Evolutionary conservation across 2,329 filamentous ascomycete genomes (phyloP).

Genomic region (Hymenoscyphus fraxineus): DNA sequence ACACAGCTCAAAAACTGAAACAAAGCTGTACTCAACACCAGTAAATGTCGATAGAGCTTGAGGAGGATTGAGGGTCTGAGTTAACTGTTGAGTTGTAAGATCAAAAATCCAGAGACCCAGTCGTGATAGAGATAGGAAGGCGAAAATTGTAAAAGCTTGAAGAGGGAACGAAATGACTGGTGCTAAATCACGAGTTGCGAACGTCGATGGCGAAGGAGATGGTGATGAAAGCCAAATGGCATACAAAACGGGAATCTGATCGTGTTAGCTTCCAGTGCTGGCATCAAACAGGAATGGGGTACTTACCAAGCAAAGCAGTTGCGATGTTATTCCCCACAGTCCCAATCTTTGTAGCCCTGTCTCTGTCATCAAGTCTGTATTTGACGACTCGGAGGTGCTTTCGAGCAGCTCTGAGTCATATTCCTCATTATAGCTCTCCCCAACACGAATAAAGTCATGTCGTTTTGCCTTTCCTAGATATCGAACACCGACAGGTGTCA

Average conservation of each 20-base stretch:
- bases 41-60: slow-evolving; percentile 40
- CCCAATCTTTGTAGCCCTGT: slow-evolving; percentile 39
- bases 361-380: slow-evolving; percentile 24
- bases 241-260: slow-evolving; percentile 36
- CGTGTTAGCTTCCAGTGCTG: not conserved
- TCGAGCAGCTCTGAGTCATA: slow-evolving; percentile 21
- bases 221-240: slow-evolving; percentile 34
- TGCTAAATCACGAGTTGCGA: slow-evolving; percentile 13
- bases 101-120: slow-evolving; percentile 45
- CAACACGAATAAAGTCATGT: slow-evolving; percentile 28
- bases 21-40: slow-evolving; percentile 40
- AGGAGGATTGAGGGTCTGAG: slow-evolving; percentile 37
- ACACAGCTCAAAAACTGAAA: slow-evolving; percentile 40
- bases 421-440: slow-evolving; percentile 19
- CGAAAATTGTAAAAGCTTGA: slow-evolving; percentile 37
- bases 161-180: slow-evolving; percentile 18
- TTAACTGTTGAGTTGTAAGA: slow-evolving; percentile 44
- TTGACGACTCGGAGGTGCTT: slow-evolving; percentile 14
- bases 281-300: not conserved
- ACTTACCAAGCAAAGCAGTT: slow-evolving; percentile 40
- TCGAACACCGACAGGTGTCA: slow-evolving; percentile 47
- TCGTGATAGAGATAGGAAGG: slow-evolving; percentile 41
- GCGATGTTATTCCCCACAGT: slow-evolving; percentile 42
- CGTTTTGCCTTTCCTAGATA: slow-evolving; percentile 33
- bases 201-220: slow-evolving; percentile 20